These are phyloP conservation scores for Lantana camara DNA, from an alignment of 257 asterid genomes.

Conservation along the genomic window DNA sequence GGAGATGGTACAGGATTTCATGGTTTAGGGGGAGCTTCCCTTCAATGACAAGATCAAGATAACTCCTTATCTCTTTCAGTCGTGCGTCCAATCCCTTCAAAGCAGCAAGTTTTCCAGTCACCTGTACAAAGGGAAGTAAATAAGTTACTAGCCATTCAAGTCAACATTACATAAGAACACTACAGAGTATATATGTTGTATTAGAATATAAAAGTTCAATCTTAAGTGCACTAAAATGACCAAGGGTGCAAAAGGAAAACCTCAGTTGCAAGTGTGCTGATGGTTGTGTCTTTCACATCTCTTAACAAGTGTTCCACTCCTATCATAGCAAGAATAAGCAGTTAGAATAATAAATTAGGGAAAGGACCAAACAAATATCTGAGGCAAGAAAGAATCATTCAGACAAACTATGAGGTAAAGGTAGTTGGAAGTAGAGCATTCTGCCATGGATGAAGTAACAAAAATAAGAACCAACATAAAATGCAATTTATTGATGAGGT, in stretches of 20 bases:
- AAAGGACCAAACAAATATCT: not conserved
- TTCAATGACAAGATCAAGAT: conserved; percentile 83
- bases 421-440: conserved; percentile 18
- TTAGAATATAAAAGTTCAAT: conserved; percentile 8
- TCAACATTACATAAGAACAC: not conserved
- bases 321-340: conserved; percentile 33
- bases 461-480: conserved; percentile 4
- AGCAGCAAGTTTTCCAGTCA: conserved; percentile 91
- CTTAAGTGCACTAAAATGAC: not conserved
- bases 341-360: conserved; percentile 11
- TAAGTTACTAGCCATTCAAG: conserved; percentile 15
- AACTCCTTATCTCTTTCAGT: conserved; percentile 75
- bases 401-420: not conserved
- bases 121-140: conserved; percentile 44
- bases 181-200: not conserved
- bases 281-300: conserved; percentile 94
- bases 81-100: conserved; percentile 96
- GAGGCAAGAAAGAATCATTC: not conserved
- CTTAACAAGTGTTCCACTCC: conserved; percentile 96
- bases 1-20: conserved; percentile 92
- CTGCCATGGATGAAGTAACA: conserved; percentile 4
- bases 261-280: conserved; percentile 97
- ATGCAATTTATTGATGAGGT: conserved; percentile 1
- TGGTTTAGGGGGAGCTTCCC: conserved; percentile 94
- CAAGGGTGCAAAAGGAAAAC: conserved; percentile 34